Evolutionary conservation across 2,329 filamentous ascomycete species (phyloP).

Genomic region (Colletotrichum cuscutae): DNA sequence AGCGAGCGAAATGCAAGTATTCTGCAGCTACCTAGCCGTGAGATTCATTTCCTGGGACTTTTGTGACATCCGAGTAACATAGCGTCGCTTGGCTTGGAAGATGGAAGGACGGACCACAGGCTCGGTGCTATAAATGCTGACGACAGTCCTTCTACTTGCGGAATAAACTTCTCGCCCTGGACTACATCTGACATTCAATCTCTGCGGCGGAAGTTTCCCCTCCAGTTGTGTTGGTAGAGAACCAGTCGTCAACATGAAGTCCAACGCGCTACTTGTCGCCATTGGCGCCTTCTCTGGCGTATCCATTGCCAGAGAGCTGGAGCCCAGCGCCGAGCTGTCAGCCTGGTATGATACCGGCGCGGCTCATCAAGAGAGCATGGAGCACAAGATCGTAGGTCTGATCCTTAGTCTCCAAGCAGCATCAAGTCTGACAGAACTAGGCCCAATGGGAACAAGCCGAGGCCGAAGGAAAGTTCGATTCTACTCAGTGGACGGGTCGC

Average conservation of each 20-base stretch:
- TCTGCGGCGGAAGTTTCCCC: not conserved
- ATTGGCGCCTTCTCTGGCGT: slow-evolving; percentile 8
- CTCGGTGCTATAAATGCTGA: not conserved
- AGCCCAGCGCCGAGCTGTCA: slow-evolving; percentile 31
- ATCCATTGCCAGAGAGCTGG: slow-evolving; percentile 33
- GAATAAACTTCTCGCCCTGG: not conserved
- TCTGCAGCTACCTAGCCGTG: not conserved
- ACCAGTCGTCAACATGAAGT: slow-evolving; percentile 2
- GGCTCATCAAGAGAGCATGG: slow-evolving; percentile 36
- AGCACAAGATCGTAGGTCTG: slow-evolving; percentile 31
- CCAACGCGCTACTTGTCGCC: not conserved
- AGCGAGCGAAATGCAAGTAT: not conserved
- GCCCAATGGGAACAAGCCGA: slow-evolving; percentile 46
- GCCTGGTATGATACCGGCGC: slow-evolving; percentile 35
- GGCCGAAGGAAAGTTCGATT: slow-evolving; percentile 46
- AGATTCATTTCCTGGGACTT: slow-evolving; percentile 2
- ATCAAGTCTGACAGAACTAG: slow-evolving; percentile 26
- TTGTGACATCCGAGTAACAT: not conserved
- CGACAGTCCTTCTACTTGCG: not conserved
- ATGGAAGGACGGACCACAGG: no score
- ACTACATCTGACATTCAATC: not conserved
- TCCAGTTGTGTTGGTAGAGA: not conserved
- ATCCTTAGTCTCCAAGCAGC: not conserved
- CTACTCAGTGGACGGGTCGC: slow-evolving; percentile 43
- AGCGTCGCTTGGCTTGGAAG: not conserved